Base-by-base conservation (phyloP, 2,329 filamentous ascomycete species). In the Colletotrichum gigasporum region DNA sequence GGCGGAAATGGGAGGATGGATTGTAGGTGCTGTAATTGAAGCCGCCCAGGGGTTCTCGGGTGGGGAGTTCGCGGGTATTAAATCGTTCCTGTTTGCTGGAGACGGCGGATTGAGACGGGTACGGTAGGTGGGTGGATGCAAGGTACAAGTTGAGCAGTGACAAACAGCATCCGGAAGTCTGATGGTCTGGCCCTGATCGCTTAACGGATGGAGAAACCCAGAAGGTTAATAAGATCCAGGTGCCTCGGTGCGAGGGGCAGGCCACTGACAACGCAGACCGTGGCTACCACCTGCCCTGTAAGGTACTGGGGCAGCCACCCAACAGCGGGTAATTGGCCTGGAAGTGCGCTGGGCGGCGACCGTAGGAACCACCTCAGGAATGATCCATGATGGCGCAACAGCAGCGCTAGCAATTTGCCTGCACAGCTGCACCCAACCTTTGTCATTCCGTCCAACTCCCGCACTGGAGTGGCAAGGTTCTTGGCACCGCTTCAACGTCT, bases 1-100 rank as follows among this genome's bases (percentile, higher is more conserved):
- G 47, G 47, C 61, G 47, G 48, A 22, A 53, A 35, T 52, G 41
- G 20, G 32, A 54, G 16, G 28, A 20, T 22, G 14, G n/a, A 16
- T 61, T n/a, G n/a, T n/a, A n/a, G n/a, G n/a, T n/a, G n/a, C 42
- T 34, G 18, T 44, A 42, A 45, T 44, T 32, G 35, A 55, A 37
- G 14, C 24, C 48, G 20, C 44, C 28, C 28, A 58, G 41, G 53
- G 32, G 26, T 37, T 28, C 39, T 44, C 32, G 30, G n/a, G 28
- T 52, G 59, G 52, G 62, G 62, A n/a, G 24, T 50, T 50, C 26
- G 35, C 56, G 41, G 57, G 42, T 65, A 59, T 55, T 65, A 62
- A 63, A 55, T 61, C 35, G 62, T 62, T n/a, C n/a, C n/a, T 55
- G 37, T 47, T 60, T 64, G 61, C 55, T 64, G 55, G 41, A 35